Percentiles rank a stretch among this genome's conserved stretches.
Evolutionary conservation across 352 stramenopile species (phyloP).

Genomic region (Globisporangium solare): DNA sequence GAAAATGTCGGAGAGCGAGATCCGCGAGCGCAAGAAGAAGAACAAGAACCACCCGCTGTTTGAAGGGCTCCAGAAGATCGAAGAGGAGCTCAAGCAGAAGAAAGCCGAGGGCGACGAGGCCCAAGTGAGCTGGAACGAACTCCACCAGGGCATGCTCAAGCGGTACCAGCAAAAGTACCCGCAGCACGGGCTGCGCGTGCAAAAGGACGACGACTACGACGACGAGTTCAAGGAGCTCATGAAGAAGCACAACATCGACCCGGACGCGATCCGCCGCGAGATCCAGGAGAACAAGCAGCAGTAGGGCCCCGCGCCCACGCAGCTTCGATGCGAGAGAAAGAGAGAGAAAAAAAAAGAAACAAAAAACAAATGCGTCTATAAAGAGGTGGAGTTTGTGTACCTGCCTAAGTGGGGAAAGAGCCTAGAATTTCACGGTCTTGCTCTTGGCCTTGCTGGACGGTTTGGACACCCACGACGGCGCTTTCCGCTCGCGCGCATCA

Average conservation of each 20-base stretch:
- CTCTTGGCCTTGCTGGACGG: constrained; percentile 5
- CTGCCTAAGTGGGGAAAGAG: neutral
- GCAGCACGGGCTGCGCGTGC: constrained; percentile 44
- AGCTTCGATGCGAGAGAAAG: neutral
- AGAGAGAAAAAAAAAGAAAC: constrained; percentile 1
- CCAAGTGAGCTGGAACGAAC: constrained; percentile 77
- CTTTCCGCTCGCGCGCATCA: constrained; percentile 2
- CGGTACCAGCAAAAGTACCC: constrained; percentile 81
- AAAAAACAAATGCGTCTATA: neutral
- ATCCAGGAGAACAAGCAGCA: constrained; percentile 22
- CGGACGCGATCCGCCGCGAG: constrained; percentile 46
- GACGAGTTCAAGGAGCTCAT: constrained; percentile 82
- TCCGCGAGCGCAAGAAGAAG: constrained; percentile 23
- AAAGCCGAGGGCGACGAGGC: constrained; percentile 38
- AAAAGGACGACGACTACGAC: constrained; percentile 69
- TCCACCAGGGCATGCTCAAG: constrained; percentile 65
- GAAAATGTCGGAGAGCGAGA: constrained; percentile 17
- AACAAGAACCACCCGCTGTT: constrained; percentile 66
- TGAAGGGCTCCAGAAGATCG: constrained; percentile 68
- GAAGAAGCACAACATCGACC: constrained; percentile 72
- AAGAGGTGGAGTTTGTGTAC: neutral
- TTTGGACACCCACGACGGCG: constrained; percentile 15
- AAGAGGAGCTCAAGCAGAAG: constrained; percentile 61
- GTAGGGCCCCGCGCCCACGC: neutral
- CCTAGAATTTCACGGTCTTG: constrained; percentile 52